phyloP scores from a whole-genome alignment of 352 stramenopile genomes.

The Peronospora belbahrii region DNA sequence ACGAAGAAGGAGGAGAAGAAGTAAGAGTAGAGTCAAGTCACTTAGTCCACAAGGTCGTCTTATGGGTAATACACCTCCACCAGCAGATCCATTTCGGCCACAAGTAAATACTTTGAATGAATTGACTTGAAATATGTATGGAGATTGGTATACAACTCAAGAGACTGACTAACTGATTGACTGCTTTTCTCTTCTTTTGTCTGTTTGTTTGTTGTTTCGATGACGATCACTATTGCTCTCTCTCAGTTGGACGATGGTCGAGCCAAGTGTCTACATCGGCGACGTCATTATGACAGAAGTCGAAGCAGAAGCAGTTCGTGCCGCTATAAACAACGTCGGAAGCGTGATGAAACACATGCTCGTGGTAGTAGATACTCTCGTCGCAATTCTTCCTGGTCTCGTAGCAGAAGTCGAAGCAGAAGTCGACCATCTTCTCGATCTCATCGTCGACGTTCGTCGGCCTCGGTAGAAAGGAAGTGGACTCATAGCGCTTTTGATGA shows the following conservation, averaged over 20 bases:
- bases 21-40: slow-evolving; percentile 11
- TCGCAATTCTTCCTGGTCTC: slow-evolving; percentile 10
- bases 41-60: slow-evolving; percentile 19
- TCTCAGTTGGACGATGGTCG: slow-evolving; percentile 41
- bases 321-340: slow-evolving; percentile 6
- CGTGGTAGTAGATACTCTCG: neutral
- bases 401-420: slow-evolving; percentile 20
- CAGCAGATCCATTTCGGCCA: slow-evolving; percentile 55
- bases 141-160: neutral
- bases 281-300: slow-evolving; percentile 11
- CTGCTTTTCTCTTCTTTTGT: too few relatives aligned
- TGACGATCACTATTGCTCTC: neutral
- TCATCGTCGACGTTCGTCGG: slow-evolving; percentile 18
- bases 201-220: too few relatives aligned
- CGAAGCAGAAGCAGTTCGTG: slow-evolving; percentile 13
- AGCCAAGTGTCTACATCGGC: slow-evolving; percentile 1
- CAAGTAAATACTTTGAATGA: slow-evolving; percentile 38
- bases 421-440: slow-evolving; percentile 8
- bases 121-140: too few relatives aligned
- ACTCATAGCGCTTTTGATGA: slow-evolving; percentile 66
- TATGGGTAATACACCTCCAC: slow-evolving; percentile 39
- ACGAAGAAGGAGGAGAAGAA: slow-evolving; percentile 19
- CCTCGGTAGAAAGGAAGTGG: slow-evolving; percentile 40
- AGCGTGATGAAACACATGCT: neutral
- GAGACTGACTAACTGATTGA: neutral